Conservation (phyloP, 768 basidiomycete species). For the Lactifluus piperatus region DNA sequence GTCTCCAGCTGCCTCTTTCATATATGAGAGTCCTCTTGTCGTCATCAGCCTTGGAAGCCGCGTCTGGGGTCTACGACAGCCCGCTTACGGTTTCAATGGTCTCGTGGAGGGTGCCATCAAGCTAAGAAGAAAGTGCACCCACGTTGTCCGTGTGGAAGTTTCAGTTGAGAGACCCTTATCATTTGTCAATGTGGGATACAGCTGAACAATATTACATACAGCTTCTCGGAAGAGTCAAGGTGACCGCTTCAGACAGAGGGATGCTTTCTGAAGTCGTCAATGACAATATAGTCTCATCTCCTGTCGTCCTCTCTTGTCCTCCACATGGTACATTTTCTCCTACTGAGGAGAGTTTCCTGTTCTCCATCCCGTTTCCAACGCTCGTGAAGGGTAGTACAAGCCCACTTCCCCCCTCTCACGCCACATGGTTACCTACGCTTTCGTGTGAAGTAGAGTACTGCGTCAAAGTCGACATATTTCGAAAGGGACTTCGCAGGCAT, state of each 20-base stretch:
- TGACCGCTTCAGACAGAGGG: constrained; percentile 27
- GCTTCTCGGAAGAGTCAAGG: constrained; percentile 33
- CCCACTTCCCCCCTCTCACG: constrained; percentile 34
- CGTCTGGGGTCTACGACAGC: constrained; percentile 31
- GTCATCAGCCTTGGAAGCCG: constrained; percentile 34
- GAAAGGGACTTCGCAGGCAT: constrained; percentile 33
- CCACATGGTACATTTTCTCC: constrained; percentile 6
- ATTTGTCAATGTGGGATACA: not conserved
- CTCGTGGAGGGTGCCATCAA: constrained; percentile 33
- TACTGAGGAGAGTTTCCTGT: constrained; percentile 19
- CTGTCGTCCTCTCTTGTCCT: constrained; percentile 3
- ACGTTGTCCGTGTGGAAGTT: constrained; percentile 31
- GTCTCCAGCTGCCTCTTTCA: constrained; percentile 1
- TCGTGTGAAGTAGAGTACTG: constrained; percentile 30
- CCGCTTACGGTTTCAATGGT: constrained; percentile 36
- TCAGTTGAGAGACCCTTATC: constrained; percentile 26
- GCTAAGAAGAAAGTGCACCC: constrained; percentile 30
- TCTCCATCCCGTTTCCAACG: constrained; percentile 35
- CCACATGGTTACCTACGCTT: constrained; percentile 26
- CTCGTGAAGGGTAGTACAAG: constrained; percentile 25
- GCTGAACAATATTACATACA: constrained; percentile 17
- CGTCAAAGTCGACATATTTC: constrained; percentile 32
- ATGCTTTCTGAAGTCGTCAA: constrained; percentile 14
- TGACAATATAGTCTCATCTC: not conserved
- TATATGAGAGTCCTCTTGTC: constrained; percentile 34